These are phyloP conservation scores for Populus davidiana DNA, from an alignment of 345 rosid genomes.

Conservation along the genomic window DNA sequence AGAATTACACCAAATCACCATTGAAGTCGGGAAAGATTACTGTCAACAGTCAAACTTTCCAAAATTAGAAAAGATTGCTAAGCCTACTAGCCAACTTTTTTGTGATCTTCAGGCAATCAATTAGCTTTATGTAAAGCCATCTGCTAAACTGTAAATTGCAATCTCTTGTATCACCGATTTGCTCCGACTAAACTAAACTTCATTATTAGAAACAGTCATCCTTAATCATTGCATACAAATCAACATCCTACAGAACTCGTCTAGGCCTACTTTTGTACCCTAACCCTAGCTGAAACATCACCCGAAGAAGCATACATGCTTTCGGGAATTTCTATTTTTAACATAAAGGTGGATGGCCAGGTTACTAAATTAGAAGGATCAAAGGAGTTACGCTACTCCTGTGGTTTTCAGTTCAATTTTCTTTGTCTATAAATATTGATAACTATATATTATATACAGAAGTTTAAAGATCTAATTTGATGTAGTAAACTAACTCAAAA, in stretches of 20 bases:
- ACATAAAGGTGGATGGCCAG: no score
- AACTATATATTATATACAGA: no score
- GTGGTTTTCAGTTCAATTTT: no score
- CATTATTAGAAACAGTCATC: not conserved
- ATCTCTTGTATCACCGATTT: no score
- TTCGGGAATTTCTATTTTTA: not conserved
- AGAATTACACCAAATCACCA: not conserved
- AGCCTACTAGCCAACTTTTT: not conserved
- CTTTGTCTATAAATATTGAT: no score
- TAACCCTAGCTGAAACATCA: not conserved
- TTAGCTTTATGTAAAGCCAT: not conserved
- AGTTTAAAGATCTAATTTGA: no score
- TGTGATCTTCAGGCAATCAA: not conserved
- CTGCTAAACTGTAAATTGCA: not conserved
- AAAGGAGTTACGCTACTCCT: no score
- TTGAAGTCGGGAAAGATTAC: not conserved
- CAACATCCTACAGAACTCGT: not conserved
- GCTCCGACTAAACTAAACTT: not conserved
- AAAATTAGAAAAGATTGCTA: not conserved
- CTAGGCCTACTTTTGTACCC: not conserved
- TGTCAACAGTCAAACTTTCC: not conserved
- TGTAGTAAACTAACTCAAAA: accelerated
- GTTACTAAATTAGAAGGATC: no score
- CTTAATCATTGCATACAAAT: not conserved
- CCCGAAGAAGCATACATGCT: not conserved